phyloP scores from a whole-genome alignment of 345 rosid genomes.

The Eucalyptus brandiana region DNA sequence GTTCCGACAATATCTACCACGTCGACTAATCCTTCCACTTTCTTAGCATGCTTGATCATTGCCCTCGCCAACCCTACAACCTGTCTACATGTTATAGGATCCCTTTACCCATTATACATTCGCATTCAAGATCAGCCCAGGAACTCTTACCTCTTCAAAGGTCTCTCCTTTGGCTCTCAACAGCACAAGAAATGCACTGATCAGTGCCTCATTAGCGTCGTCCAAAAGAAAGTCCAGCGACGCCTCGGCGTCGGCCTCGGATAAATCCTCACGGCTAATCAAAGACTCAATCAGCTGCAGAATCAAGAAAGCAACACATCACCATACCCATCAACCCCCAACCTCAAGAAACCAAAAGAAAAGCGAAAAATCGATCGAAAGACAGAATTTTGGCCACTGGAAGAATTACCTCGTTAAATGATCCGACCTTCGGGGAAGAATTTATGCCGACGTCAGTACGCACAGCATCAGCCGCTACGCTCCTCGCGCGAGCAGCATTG shows the following conservation, averaged over 20 bases:
- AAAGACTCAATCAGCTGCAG: slow-evolving; percentile 53
- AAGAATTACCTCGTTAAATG: not conserved
- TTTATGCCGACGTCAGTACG: not conserved
- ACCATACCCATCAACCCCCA: not conserved
- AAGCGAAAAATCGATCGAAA: not conserved
- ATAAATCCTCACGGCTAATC: slow-evolving; percentile 53
- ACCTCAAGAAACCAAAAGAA: not conserved
- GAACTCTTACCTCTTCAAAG: slow-evolving; percentile 54
- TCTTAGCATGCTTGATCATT: slow-evolving; percentile 65
- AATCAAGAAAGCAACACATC: not conserved
- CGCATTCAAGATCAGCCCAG: not conserved
- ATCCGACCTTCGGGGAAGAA: not conserved
- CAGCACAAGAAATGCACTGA: slow-evolving; percentile 83
- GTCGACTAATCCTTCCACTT: slow-evolving; percentile 68
- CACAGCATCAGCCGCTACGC: not conserved
- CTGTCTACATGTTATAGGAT: slow-evolving; percentile 5
- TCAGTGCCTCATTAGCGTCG: slow-evolving; percentile 54
- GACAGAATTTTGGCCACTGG: not conserved
- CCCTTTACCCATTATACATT: not conserved
- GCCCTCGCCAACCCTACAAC: slow-evolving; percentile 81
- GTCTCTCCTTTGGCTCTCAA: slow-evolving; percentile 97
- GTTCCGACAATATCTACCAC: slow-evolving; percentile 91
- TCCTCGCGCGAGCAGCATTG: not conserved
- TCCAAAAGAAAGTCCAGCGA: slow-evolving; percentile 49
- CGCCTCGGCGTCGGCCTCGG: slow-evolving; percentile 69